These are phyloP conservation scores for Macrophomina phaseolina DNA, from an alignment of 2,329 filamentous ascomycete species.

Conservation along the genomic window DNA sequence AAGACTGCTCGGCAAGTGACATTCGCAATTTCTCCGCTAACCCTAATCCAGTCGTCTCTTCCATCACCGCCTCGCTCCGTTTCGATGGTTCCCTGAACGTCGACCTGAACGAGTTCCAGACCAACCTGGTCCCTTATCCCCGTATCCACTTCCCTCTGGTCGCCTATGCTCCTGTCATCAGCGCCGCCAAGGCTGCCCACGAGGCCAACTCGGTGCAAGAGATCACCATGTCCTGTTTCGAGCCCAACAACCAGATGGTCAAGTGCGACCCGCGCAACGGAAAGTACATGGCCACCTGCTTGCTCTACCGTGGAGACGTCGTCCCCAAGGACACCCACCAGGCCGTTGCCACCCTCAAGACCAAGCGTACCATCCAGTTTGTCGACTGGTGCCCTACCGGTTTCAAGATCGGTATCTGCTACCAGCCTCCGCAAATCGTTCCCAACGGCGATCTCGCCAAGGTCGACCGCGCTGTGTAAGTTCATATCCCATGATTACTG, in stretches of 20 bases:
- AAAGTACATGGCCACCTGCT: conserved; percentile 77
- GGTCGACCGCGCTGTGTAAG: conserved; percentile 88
- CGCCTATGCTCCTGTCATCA: conserved; percentile 74
- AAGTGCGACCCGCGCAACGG: conserved; percentile 75
- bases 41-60: conserved; percentile 64
- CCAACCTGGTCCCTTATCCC: conserved; percentile 75
- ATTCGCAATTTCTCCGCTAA: not conserved
- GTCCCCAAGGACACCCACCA: conserved; percentile 73
- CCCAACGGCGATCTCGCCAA: conserved; percentile 97
- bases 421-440: conserved; percentile 91
- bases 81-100: conserved; percentile 77
- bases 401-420: conserved; percentile 79
- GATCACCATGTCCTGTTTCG: conserved; percentile 63
- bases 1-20: not conserved
- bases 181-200: conserved; percentile 76
- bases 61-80: conserved; percentile 73
- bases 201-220: conserved; percentile 97
- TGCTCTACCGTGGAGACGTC: conserved; percentile 74
- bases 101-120: conserved; percentile 79
- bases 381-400: conserved; percentile 78
- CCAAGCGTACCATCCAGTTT: conserved; percentile 74
- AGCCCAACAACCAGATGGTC: conserved; percentile 81
- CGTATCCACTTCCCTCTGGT: conserved; percentile 77
- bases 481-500: not conserved
- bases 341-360: conserved; percentile 71